Percentiles rank a stretch among this genome's conserved stretches.
These are phyloP conservation scores for Ceratorhiza oryzae-sativae DNA, from an alignment of 1,284 basidiomycete species.

Conservation along the genomic window DNA sequence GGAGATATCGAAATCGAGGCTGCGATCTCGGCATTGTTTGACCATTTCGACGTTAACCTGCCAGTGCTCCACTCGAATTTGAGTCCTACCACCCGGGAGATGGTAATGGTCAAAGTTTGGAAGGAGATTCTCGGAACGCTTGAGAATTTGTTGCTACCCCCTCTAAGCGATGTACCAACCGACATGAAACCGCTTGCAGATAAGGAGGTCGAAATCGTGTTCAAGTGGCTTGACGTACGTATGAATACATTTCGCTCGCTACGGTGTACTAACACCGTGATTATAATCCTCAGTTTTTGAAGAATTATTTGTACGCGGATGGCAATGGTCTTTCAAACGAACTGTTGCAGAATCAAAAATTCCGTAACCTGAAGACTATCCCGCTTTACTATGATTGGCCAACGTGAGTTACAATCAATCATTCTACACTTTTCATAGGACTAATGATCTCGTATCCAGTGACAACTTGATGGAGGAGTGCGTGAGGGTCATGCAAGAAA, in stretches of 20 bases:
- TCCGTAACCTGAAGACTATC: constrained; percentile 89
- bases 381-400: constrained; percentile 94
- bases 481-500: constrained; percentile 89
- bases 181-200: constrained; percentile 91
- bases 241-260: background rate
- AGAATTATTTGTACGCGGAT: constrained; percentile 94
- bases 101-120: constrained; percentile 95
- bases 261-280: background rate
- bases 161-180: constrained; percentile 86
- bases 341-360: constrained; percentile 94
- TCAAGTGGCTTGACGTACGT: constrained; percentile 93
- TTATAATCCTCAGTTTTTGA: constrained; percentile 69
- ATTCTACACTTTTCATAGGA: constrained; percentile 3
- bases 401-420: constrained; percentile 61
- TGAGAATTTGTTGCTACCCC: constrained; percentile 90
- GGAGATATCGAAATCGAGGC: constrained; percentile 95
- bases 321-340: constrained; percentile 92
- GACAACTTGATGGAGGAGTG: constrained; percentile 96
- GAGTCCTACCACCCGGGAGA: constrained; percentile 84
- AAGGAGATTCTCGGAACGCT: constrained; percentile 92
- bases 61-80: constrained; percentile 91
- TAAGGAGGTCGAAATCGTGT: constrained; percentile 96
- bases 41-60: constrained; percentile 95
- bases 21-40: constrained; percentile 90
- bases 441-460: constrained; percentile 52